These are phyloP conservation scores for Porpolomopsis calyptriformis DNA, from an alignment of 768 basidiomycete species.

Conservation along the genomic window DNA sequence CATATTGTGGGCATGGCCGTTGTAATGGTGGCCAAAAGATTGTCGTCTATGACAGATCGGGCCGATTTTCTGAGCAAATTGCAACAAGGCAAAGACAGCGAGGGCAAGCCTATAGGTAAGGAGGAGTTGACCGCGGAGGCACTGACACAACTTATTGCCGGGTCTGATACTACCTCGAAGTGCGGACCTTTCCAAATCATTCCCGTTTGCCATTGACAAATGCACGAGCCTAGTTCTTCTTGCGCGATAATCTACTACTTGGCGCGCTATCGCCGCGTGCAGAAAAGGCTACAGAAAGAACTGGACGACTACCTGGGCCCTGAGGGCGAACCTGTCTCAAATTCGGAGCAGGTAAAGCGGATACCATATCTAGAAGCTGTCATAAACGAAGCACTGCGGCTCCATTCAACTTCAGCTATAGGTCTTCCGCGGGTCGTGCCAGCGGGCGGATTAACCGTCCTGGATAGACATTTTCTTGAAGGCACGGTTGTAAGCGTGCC, in stretches of 20 bases:
- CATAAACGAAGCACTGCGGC: constrained; percentile 75
- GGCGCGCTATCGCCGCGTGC: constrained; percentile 51
- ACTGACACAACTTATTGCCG: constrained; percentile 76
- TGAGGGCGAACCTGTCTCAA: constrained; percentile 50
- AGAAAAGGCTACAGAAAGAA: constrained; percentile 66
- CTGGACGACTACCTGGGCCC: constrained; percentile 50
- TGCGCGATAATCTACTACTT: constrained; percentile 85
- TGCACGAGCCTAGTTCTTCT: constrained; percentile 80
- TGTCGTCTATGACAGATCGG: constrained; percentile 55
- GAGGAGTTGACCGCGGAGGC: constrained; percentile 86
- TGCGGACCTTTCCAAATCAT: constrained; percentile 24
- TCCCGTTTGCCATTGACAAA: neutral
- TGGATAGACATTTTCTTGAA: constrained; percentile 50
- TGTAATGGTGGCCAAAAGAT: constrained; percentile 67
- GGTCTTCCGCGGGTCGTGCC: constrained; percentile 78
- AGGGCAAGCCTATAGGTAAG: constrained; percentile 71
- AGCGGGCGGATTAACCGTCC: constrained; percentile 55
- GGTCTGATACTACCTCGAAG: constrained; percentile 92
- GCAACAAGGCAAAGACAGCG: constrained; percentile 63
- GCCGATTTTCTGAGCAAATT: constrained; percentile 76
- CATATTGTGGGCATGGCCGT: constrained; percentile 71
- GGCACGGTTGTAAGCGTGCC: constrained; percentile 76
- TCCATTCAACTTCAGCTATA: constrained; percentile 76
- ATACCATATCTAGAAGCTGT: constrained; percentile 77
- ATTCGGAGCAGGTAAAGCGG: constrained; percentile 58